phyloP scores from a whole-genome alignment of 441 rosid species.

The Adansonia rubrostipa region DNA sequence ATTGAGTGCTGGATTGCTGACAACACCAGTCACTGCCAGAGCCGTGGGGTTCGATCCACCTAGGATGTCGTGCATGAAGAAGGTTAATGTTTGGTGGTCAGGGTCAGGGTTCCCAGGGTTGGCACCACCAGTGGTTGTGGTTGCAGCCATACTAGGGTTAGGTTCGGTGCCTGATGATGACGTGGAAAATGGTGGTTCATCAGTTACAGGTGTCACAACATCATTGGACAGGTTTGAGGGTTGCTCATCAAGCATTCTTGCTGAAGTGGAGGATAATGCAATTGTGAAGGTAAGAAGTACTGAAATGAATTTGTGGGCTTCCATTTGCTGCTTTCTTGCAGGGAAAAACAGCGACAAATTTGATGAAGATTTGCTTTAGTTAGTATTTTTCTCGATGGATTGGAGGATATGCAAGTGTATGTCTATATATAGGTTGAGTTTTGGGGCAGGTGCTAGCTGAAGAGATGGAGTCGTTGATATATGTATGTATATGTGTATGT shows the following conservation, averaged over 20 bases:
- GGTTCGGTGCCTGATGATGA: background rate
- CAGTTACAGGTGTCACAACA: background rate
- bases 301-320: conserved; percentile 20
- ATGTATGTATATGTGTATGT: no score
- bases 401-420: background rate
- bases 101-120: conserved; percentile 36
- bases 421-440: background rate
- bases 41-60: conserved; percentile 68
- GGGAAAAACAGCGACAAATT: background rate
- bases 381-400: background rate
- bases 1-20: conserved; percentile 51
- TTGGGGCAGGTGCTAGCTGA: background rate
- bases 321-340: conserved; percentile 1
- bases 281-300: conserved; percentile 17
- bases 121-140: conserved; percentile 32
- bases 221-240: background rate
- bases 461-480: background rate
- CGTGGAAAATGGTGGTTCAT: background rate
- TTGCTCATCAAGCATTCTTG: conserved; percentile 24
- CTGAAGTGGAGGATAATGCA: conserved; percentile 23
- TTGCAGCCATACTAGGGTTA: conserved; percentile 22
- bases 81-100: conserved; percentile 43
- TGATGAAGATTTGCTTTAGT: conserved; percentile 10
- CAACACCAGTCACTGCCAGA: conserved; percentile 60
- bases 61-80: conserved; percentile 70